Conservation (phyloP, 2,329 filamentous ascomycete species). For the Huntiella decipiens region DNA sequence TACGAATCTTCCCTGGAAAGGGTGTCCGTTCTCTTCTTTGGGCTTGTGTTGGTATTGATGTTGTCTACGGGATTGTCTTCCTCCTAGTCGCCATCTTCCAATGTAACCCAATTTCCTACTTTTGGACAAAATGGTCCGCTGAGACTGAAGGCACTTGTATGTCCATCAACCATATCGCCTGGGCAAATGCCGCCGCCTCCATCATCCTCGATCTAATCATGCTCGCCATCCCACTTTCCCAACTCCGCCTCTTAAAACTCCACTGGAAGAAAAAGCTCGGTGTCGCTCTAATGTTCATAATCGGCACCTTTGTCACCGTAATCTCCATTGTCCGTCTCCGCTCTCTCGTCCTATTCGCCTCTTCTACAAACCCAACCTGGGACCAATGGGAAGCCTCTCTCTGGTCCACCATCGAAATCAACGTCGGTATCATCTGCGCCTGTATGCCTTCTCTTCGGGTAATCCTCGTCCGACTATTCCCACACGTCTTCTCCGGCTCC, state of each 20-base stretch:
- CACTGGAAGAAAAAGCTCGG: constrained; percentile 25
- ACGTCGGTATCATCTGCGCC: constrained; percentile 19
- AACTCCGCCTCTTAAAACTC: constrained; percentile 21
- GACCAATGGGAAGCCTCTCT: constrained; percentile 15
- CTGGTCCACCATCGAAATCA: constrained; percentile 19
- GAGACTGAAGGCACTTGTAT: constrained; percentile 25
- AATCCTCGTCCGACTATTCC: constrained; percentile 18
- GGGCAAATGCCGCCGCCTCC: constrained; percentile 27
- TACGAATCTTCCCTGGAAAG: constrained; percentile 26
- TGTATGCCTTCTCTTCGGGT: constrained; percentile 18
- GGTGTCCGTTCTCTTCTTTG: constrained; percentile 20
- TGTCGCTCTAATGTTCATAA: constrained; percentile 25
- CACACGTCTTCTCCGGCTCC: constrained; percentile 16
- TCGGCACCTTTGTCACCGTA: constrained; percentile 21
- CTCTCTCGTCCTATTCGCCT: constrained; percentile 15
- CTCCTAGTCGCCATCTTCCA: constrained; percentile 24
- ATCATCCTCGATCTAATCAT: constrained; percentile 30
- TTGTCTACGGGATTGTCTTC: constrained; percentile 21
- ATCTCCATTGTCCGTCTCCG: constrained; percentile 18
- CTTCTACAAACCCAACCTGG: constrained; percentile 17
- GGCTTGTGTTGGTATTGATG: constrained; percentile 20
- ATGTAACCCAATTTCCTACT: constrained; percentile 27
- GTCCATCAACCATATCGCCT: constrained; percentile 25
- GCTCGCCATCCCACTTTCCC: constrained; percentile 26
- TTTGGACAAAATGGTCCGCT: constrained; percentile 33